Evolutionary conservation across 2,329 filamentous ascomycete species (phyloP).

Genomic region (Phaeosphaeria sp.): DNA sequence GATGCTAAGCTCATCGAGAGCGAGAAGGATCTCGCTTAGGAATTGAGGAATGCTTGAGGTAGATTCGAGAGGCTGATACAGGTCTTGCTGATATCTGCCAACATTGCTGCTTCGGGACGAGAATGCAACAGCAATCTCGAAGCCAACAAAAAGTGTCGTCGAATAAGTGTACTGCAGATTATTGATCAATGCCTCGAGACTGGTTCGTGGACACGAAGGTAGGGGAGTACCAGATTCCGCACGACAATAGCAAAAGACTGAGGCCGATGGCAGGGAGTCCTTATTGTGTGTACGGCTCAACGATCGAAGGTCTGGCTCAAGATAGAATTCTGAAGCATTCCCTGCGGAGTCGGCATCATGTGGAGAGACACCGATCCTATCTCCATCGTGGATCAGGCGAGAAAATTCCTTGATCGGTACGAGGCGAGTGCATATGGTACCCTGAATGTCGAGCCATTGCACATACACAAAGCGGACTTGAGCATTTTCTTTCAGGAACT

Average conservation of each 20-base stretch:
- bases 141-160: constrained; percentile 72
- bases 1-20: constrained; percentile 68
- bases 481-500: constrained; percentile 59
- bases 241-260: constrained; percentile 71
- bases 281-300: constrained; percentile 61
- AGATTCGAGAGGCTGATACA: constrained; percentile 58
- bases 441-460: constrained; percentile 82
- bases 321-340: constrained; percentile 67
- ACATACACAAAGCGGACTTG: constrained; percentile 72
- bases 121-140: constrained; percentile 83
- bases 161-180: constrained; percentile 59
- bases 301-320: constrained; percentile 71
- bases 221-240: constrained; percentile 61
- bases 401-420: constrained; percentile 64
- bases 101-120: constrained; percentile 56
- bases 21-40: constrained; percentile 69
- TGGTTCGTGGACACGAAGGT: constrained; percentile 65
- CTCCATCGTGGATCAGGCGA: constrained; percentile 42
- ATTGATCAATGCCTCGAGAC: constrained; percentile 57
- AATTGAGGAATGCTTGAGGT: constrained; percentile 73
- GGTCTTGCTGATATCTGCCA: constrained; percentile 21
- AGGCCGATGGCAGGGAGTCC: constrained; percentile 62
- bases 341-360: constrained; percentile 66
- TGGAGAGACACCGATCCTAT: constrained; percentile 66
- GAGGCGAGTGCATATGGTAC: constrained; percentile 69